Conservation (phyloP, 2,329 filamentous ascomycete species). For the Periconia macrospinosa region DNA sequence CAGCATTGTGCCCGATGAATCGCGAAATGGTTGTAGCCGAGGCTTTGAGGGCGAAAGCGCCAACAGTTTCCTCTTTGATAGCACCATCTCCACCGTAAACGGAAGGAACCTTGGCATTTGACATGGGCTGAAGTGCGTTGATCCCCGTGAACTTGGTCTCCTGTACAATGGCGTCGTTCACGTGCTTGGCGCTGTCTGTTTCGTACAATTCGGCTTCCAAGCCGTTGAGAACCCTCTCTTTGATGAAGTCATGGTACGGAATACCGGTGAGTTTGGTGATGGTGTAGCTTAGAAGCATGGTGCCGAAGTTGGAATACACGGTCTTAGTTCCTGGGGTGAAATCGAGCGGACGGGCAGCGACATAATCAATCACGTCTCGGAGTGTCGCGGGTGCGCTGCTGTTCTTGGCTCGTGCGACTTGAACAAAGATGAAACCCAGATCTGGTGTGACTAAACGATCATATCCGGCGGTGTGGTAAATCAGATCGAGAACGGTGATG, state of each 20-base stretch:
- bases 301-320: slow-evolving; percentile 22
- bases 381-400: slow-evolving; percentile 17
- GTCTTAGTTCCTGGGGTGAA: slow-evolving; percentile 17
- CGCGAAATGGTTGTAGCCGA: slow-evolving; percentile 16
- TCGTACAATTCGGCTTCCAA: slow-evolving; percentile 14
- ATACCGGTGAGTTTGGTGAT: slow-evolving; percentile 16
- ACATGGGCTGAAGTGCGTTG: slow-evolving; percentile 7
- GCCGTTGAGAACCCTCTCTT: slow-evolving; percentile 15
- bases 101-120: slow-evolving; percentile 1
- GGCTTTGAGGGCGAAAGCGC: slow-evolving; percentile 17
- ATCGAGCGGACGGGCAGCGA: slow-evolving; percentile 16
- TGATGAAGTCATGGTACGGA: slow-evolving; percentile 16
- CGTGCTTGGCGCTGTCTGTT: slow-evolving; percentile 10
- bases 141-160: slow-evolving; percentile 8
- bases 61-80: slow-evolving; percentile 19
- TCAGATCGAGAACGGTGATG: slow-evolving; percentile 24
- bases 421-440: slow-evolving; percentile 19
- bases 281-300: slow-evolving; percentile 21
- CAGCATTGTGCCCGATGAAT: slow-evolving; percentile 15
- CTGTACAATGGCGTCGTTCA: slow-evolving; percentile 12
- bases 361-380: slow-evolving; percentile 22
- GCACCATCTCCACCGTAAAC: slow-evolving; percentile 19
- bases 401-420: slow-evolving; percentile 17
- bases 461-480: slow-evolving; percentile 23
- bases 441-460: slow-evolving; percentile 18